Base-by-base conservation (phyloP, 176 grass and related monocot species). In the Otatea glauca region DNA sequence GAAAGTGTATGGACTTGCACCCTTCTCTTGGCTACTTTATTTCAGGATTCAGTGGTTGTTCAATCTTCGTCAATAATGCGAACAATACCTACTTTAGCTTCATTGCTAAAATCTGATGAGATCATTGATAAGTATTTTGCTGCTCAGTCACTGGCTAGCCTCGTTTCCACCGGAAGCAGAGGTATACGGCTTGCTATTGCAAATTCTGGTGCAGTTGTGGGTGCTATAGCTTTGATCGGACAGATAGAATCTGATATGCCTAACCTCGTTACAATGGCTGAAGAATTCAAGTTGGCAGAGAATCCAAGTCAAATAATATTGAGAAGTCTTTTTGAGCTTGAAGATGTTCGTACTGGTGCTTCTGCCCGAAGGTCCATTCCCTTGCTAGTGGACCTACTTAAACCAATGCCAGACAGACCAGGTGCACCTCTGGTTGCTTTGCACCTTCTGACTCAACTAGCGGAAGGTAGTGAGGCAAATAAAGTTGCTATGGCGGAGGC, bases 331-430 rank as follows among this genome's bases (percentile, higher is more conserved):
- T 95, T 93, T 84, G 87, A 98, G 61, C 67, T 95, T 50, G 93
- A 95, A 86, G 96, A 95, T 87, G 91, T 98, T 50, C 80, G 86
- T 65, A 93, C 76, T 9, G 87, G 93, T 92, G 89, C 89, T 66
- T 83, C 79, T 17, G 91, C 91, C 68, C 80, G 96, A 72, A 98
- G 87, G 83, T 95, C 93, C 41, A 92, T 98, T 85, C 95, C 91
- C 38, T 92, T 95, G 81, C 84, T 98, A 76, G 95, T 98, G 83
- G 95, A 98, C 79, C 89, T 98, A 76, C 87, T 98, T 67, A 95
- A 79, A 92, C 95, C 95, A 87, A 98, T 98, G 85, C 70, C 91
- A 83, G 95, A 98, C 85, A 94, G 88, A 86, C 95, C 93, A 80
- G 92, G 95, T 51, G 95, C 95, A 88, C 95, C 95, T 64, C 81